Percentiles rank a stretch among this genome's conserved stretches.
phyloP scores from a whole-genome alignment of 2,329 filamentous ascomycete genomes.

The Pezicula rhizophila region DNA sequence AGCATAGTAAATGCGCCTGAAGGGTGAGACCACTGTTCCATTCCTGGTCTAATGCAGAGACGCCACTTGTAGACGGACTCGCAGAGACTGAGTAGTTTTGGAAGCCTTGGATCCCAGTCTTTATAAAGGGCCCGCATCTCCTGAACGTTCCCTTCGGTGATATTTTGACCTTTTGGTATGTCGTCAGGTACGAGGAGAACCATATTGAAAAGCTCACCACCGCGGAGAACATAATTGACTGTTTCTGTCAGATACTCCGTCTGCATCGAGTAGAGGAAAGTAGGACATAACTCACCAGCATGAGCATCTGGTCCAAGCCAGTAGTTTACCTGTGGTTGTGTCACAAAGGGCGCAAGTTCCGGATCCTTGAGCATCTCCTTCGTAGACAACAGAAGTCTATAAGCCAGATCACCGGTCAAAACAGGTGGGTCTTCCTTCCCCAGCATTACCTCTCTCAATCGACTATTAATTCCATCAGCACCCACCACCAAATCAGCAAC shows the following conservation, averaged over 20 bases:
- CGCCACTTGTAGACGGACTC: constrained; percentile 56
- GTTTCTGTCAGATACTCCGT: background rate
- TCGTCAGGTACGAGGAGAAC: constrained; percentile 36
- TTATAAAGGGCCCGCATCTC: constrained; percentile 37
- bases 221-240: constrained; percentile 40
- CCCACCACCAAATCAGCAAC: constrained; percentile 2
- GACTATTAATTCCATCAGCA: constrained; percentile 28
- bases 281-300: constrained; percentile 26
- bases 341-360: constrained; percentile 31
- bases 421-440: constrained; percentile 39
- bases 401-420: constrained; percentile 40
- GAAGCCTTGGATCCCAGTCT: constrained; percentile 39
- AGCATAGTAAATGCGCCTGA: constrained; percentile 52
- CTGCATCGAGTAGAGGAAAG: background rate
- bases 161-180: constrained; percentile 29
- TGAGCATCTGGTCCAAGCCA: constrained; percentile 44
- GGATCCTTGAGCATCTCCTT: constrained; percentile 36
- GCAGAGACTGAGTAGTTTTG: constrained; percentile 51
- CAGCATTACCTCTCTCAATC: constrained; percentile 33
- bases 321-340: constrained; percentile 37
- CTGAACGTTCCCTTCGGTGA: constrained; percentile 32
- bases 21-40: constrained; percentile 51
- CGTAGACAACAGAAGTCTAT: constrained; percentile 38
- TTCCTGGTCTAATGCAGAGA: constrained; percentile 47
- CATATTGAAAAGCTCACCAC: constrained; percentile 38